Evolutionary conservation across 192 early-diverging fungal species (phyloP).

Genomic region (Linderina pennispora): DNA sequence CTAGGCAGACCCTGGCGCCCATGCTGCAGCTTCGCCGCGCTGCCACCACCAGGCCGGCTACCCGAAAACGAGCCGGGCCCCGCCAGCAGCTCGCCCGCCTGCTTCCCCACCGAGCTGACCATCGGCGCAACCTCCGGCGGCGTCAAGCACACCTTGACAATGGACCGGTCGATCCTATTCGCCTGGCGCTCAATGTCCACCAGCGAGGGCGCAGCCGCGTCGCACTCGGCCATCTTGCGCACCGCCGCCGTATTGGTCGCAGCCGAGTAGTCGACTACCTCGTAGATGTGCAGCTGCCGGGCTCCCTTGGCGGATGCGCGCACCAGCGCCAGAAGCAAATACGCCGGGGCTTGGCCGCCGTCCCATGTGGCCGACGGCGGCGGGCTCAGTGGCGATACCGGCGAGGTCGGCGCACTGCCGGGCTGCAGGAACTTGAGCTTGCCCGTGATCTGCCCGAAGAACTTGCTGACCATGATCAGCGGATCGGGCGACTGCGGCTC

Average conservation of each 20-base stretch:
- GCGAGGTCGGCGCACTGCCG: not conserved
- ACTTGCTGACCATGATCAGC: not conserved
- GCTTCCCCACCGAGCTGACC: too few species aligned
- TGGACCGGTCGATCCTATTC: too few species aligned
- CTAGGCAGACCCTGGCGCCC: too few species aligned
- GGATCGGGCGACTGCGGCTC: not conserved
- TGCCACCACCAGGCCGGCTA: too few species aligned
- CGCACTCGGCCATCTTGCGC: slow-evolving; percentile 3
- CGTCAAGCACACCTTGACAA: too few species aligned
- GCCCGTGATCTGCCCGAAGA: slow-evolving; percentile 4
- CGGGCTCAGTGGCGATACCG: not conserved
- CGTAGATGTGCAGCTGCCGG: slow-evolving; percentile 1
- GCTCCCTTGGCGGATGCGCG: not conserved
- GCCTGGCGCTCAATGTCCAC: too few species aligned
- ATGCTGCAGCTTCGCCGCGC: too few species aligned
- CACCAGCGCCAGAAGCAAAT: slow-evolving; percentile 1
- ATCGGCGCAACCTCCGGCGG: too few species aligned
- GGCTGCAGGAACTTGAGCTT: not conserved
- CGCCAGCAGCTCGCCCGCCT: too few species aligned
- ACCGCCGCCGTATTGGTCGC: not conserved
- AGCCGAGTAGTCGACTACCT: slow-evolving; percentile 1
- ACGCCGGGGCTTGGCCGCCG: too few species aligned
- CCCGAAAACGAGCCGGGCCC: too few species aligned
- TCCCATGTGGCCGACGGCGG: not conserved
- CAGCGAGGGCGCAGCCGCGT: slow-evolving; percentile 5